A percentile compares a stretch with the other conserved stretches of the same genome.
Conservation (phyloP, 352 stramenopile genomes). For the Aphanomyces euteiches region DNA sequence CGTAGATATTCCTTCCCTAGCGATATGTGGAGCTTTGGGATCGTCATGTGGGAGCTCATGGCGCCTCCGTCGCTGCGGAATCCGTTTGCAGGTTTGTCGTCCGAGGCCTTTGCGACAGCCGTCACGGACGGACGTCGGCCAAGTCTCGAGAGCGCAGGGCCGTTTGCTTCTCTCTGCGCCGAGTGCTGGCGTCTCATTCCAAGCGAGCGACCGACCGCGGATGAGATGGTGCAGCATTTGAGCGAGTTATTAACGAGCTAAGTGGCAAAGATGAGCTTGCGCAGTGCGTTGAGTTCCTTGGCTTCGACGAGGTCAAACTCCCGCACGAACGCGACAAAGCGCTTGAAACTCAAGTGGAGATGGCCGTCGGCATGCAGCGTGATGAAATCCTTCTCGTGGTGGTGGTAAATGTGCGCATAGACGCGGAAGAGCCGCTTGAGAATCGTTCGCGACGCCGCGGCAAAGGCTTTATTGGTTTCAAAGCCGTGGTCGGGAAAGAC, state of each 20-base stretch:
- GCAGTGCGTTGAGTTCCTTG: constrained; percentile 92
- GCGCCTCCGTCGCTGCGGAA: neutral
- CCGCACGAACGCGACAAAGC: constrained; percentile 95
- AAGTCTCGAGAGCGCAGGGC: neutral
- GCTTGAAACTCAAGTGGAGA: constrained; percentile 97
- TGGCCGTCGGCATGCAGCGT: constrained; percentile 90
- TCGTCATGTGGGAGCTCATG: constrained; percentile 26
- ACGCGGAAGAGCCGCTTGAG: constrained; percentile 96
- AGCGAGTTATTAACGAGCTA: neutral
- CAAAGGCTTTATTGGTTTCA: constrained; percentile 30
- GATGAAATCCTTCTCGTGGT: constrained; percentile 89
- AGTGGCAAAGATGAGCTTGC: constrained; percentile 74
- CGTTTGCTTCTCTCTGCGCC: neutral
- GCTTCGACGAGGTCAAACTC: constrained; percentile 91
- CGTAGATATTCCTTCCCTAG: constrained; percentile 29
- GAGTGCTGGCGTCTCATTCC: constrained; percentile 30
- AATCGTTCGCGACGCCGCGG: constrained; percentile 44
- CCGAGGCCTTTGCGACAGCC: constrained; percentile 11
- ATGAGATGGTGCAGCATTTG: neutral
- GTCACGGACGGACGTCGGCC: constrained; percentile 10
- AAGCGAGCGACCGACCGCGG: constrained; percentile 19
- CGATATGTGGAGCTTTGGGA: constrained; percentile 30
- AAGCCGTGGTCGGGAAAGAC: constrained; percentile 48
- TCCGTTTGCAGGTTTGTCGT: constrained; percentile 11
- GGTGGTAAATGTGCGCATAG: constrained; percentile 96